A percentile compares a stretch with the other conserved stretches of the same genome.
Evolutionary conservation across 1,284 basidiomycete genomes (phyloP).

Genomic region (Tilletia indica): DNA sequence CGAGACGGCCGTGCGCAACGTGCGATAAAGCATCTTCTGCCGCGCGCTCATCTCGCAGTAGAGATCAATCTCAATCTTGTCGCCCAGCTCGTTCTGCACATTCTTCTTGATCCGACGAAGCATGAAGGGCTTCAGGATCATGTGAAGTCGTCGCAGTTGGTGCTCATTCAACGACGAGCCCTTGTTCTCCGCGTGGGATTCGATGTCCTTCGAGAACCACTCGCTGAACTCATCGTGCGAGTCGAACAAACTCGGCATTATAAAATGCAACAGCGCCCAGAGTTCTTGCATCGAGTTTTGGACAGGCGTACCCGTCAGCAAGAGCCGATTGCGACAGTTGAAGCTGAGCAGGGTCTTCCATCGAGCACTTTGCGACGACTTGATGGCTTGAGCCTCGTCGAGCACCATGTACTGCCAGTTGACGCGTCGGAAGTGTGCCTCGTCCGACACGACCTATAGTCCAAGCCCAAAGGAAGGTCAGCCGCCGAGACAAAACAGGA

Average conservation of each 20-base stretch:
- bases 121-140: slow-evolving; percentile 99
- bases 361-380: slow-evolving; percentile 91
- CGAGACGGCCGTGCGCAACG: slow-evolving; percentile 85
- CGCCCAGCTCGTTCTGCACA: slow-evolving; percentile 99
- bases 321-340: slow-evolving; percentile 89
- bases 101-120: slow-evolving; percentile 93
- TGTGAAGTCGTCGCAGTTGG: slow-evolving; percentile 90
- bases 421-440: slow-evolving; percentile 94
- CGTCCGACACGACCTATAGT: slow-evolving; percentile 75
- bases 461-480: slow-evolving; percentile 58
- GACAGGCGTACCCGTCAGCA: slow-evolving; percentile 96
- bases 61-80: slow-evolving; percentile 96
- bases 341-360: slow-evolving; percentile 98
- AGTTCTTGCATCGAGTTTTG: slow-evolving; percentile 99
- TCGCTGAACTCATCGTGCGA: slow-evolving; percentile 99
- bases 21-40: slow-evolving; percentile 88
- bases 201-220: slow-evolving; percentile 99
- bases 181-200: slow-evolving; percentile 79
- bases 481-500: background rate
- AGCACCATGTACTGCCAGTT: slow-evolving; percentile 99
- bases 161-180: slow-evolving; percentile 79
- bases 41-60: slow-evolving; percentile 91
- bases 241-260: slow-evolving; percentile 99
- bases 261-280: slow-evolving; percentile 99
- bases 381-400: slow-evolving; percentile 99